A percentile compares a stretch with the other conserved stretches of the same genome.
Evolutionary conservation across 2,329 filamentous ascomycete species (phyloP).

Genomic region (Didymella pinodella): DNA sequence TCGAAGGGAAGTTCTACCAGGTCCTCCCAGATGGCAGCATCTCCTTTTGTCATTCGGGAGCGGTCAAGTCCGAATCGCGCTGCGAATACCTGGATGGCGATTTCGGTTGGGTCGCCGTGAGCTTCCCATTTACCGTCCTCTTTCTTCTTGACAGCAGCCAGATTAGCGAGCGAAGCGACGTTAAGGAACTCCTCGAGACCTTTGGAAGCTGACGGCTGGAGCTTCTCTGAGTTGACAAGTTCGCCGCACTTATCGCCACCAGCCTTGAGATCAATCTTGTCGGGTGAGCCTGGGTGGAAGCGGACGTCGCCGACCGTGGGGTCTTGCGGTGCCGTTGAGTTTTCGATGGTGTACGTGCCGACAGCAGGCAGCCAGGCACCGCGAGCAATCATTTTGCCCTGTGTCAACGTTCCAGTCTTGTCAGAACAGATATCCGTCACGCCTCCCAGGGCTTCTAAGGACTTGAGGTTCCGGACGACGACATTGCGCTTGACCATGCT

Average conservation of each 20-base stretch:
- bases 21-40: slow-evolving; percentile 40
- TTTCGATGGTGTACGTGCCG: slow-evolving; percentile 50
- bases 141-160: slow-evolving; percentile 60
- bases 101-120: slow-evolving; percentile 64
- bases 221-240: slow-evolving; percentile 24
- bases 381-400: slow-evolving; percentile 54
- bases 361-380: slow-evolving; percentile 50
- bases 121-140: slow-evolving; percentile 52
- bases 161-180: slow-evolving; percentile 56
- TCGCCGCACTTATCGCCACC: slow-evolving; percentile 19
- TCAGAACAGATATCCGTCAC: slow-evolving; percentile 50
- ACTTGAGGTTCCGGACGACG: slow-evolving; percentile 46
- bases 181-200: slow-evolving; percentile 47
- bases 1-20: slow-evolving; percentile 77
- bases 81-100: slow-evolving; percentile 78
- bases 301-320: slow-evolving; percentile 44
- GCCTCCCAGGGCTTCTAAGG: slow-evolving; percentile 48
- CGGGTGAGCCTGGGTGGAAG: slow-evolving; percentile 34
- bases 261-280: slow-evolving; percentile 34
- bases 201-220: slow-evolving; percentile 15
- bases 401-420: slow-evolving; percentile 50
- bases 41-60: slow-evolving; percentile 57
- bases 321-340: slow-evolving; percentile 45
- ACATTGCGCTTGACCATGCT: slow-evolving; percentile 50
- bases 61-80: slow-evolving; percentile 72